Conservation (phyloP, 225 moss, liverwort and hornwort genomes). For the Physcomitrium patens region DNA sequence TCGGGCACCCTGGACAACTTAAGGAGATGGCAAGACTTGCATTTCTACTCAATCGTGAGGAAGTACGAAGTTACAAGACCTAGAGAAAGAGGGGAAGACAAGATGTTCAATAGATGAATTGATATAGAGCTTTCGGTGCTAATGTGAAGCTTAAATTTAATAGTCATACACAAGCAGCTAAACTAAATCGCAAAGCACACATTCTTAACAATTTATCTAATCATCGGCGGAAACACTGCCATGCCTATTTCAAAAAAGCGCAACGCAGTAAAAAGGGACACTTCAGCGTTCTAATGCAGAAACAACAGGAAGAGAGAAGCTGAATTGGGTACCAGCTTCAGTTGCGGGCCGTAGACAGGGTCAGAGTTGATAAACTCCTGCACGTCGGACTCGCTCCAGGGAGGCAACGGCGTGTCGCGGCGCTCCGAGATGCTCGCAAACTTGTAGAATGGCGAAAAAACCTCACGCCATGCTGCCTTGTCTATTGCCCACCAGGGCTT, state of each 20-base stretch:
- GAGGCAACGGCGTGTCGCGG: conserved; percentile 66
- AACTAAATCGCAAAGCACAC: no score
- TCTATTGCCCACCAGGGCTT: conserved; percentile 96
- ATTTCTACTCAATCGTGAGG: no score
- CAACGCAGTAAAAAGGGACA: no score
- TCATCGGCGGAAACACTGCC: neutral
- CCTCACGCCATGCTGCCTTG: conserved; percentile 92
- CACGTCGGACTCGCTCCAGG: conserved; percentile 79
- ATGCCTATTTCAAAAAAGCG: no score
- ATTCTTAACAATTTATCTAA: neutral
- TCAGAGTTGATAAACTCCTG: conserved; percentile 83
- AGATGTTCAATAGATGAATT: no score
- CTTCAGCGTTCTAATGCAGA: neutral
- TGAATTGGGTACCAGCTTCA: conserved; percentile 41
- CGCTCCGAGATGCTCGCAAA: conserved; percentile 62
- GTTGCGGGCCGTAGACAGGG: conserved; percentile 78
- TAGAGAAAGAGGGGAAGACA: no score
- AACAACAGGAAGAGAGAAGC: neutral
- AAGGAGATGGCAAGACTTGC: no score
- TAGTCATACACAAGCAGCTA: no score
- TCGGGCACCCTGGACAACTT: no score
- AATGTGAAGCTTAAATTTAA: no score
- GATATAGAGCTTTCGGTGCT: no score
- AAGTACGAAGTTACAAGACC: no score
- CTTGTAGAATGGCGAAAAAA: conserved; percentile 65